Base-by-base conservation (phyloP, 192 early-diverging fungal genomes). In the Coemansia guatemalensis region DNA sequence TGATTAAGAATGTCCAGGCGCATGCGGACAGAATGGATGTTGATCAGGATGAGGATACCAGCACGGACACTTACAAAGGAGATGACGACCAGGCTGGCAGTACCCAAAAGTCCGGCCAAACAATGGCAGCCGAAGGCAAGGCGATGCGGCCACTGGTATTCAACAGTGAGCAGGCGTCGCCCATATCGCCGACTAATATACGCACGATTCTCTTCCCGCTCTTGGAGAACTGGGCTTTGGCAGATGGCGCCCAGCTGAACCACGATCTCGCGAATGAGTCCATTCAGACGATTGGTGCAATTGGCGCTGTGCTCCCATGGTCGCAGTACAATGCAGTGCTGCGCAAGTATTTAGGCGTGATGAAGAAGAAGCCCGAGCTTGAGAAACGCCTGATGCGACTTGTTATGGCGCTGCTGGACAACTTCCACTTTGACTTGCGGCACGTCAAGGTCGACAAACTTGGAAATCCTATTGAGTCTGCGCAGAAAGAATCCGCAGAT, bases 381-480 rank as follows among this genome's bases (percentile, higher is more conserved):
- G 95, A 96, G 66, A 95, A 94, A 75, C 83, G 90, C 5, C 74
- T 93, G 52, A 88, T 93, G 50, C 83, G 93, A n/a, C 75, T 90
- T 8, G 81, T 96, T 9, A 87, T 93, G 58, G 77, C 86, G 5
- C 78, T 98, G 27, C 64, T 98, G 60, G 95, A 98, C 56, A 84
- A 78, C 48, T 98, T 98, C 85, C 93, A 97, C 73, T 99, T 96
- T 81, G 88, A 94, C 57, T 69, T 95, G 32, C 82, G 86, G 27
- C 60, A 82, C 25, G 81, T 88, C 14, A 67, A 86, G 17, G 81
- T 88, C 8, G 83, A 84, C 52, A 56, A 65, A 23, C 29, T 49
- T 8, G 77, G 77, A 2, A 64, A 62, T 3, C 48, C 67, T 47
- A 53, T 68, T 53, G 68, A 62, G 49, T 44, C 39, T 44, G 39